A percentile compares a stretch with the other conserved stretches of the same genome.
phyloP scores from a whole-genome alignment of 257 asterid species.

The Coffea eugenioides region DNA sequence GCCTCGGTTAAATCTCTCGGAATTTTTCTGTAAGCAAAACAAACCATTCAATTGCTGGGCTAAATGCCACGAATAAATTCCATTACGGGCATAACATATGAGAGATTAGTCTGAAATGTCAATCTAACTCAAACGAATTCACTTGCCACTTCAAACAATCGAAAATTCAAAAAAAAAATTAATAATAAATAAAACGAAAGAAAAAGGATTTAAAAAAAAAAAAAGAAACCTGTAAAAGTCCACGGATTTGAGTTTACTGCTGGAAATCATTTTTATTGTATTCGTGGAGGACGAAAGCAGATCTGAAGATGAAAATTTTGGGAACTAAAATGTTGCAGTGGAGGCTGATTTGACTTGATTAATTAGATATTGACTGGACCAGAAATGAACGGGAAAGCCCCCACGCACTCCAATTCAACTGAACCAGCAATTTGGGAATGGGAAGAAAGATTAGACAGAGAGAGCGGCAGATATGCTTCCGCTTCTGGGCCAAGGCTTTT shows the following conservation, averaged over 20 bases:
- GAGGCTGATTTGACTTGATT: not conserved
- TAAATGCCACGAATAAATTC: not conserved
- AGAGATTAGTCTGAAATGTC: too few relatives aligned
- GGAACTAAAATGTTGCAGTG: not conserved
- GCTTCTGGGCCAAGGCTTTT: too few relatives aligned
- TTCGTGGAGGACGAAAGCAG: constrained; percentile 6
- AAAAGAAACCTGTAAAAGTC: constrained; percentile 55
- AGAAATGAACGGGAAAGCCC: not conserved
- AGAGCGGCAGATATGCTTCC: too few relatives aligned
- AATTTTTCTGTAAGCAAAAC: constrained; percentile 66
- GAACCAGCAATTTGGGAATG: too few relatives aligned
- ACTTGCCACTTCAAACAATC: not conserved
- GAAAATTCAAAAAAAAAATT: not conserved
- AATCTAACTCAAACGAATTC: too few relatives aligned
- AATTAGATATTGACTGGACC: not conserved
- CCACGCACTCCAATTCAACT: too few relatives aligned
- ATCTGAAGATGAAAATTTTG: constrained; percentile 14
- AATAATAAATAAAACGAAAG: not conserved
- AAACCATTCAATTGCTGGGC: not conserved
- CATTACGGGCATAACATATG: too few relatives aligned
- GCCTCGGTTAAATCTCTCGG: constrained; percentile 93
- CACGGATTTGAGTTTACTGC: constrained; percentile 56
- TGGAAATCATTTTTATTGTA: constrained; percentile 38
- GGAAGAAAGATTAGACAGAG: too few relatives aligned
- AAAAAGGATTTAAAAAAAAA: not conserved